Evolutionary conservation across 352 stramenopile genomes (phyloP).

Genomic region (Elongisporangium undulatum): DNA sequence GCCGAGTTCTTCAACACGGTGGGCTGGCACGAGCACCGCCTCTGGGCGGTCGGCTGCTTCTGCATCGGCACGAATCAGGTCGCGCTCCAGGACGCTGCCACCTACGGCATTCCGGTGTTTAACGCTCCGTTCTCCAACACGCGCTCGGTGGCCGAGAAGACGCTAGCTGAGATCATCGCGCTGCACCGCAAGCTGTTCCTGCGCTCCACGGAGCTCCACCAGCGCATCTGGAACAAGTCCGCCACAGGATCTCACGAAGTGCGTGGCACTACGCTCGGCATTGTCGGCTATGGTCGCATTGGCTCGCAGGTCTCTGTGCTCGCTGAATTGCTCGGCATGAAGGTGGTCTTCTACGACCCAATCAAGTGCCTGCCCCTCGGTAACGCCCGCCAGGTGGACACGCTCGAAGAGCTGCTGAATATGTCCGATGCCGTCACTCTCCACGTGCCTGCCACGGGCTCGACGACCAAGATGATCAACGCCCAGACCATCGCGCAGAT

Average conservation of each 20-base stretch:
- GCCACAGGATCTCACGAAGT: conserved; percentile 76
- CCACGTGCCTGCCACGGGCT: conserved; percentile 94
- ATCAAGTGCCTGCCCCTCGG: conserved; percentile 77
- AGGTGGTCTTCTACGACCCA: conserved; percentile 92
- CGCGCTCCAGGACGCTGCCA: conserved; percentile 49
- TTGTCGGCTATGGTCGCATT: conserved; percentile 80
- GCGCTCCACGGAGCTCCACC: conserved; percentile 71
- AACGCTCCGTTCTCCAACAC: conserved; percentile 87
- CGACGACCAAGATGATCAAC: conserved; percentile 92
- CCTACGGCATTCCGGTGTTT: conserved; percentile 71
- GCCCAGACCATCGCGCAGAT: conserved; percentile 83
- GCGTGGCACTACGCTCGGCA: conserved; percentile 73
- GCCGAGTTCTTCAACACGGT: conserved; percentile 72
- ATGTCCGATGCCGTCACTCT: conserved; percentile 92
- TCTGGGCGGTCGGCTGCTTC: conserved; percentile 80
- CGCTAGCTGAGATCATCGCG: conserved; percentile 73
- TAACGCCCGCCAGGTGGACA: conserved; percentile 82
- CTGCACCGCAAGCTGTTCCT: conserved; percentile 81
- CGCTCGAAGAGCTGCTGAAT: conserved; percentile 77
- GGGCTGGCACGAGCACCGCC: conserved; percentile 71
- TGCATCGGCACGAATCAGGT: conserved; percentile 86
- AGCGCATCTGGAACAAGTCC: conserved; percentile 77
- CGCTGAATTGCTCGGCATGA: conserved; percentile 90
- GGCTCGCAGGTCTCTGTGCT: conserved; percentile 80
- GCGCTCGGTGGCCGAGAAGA: conserved; percentile 83